Evolutionary conservation across 106 monocot genomes (phyloP).

Genomic region (Chionographis japonica): DNA sequence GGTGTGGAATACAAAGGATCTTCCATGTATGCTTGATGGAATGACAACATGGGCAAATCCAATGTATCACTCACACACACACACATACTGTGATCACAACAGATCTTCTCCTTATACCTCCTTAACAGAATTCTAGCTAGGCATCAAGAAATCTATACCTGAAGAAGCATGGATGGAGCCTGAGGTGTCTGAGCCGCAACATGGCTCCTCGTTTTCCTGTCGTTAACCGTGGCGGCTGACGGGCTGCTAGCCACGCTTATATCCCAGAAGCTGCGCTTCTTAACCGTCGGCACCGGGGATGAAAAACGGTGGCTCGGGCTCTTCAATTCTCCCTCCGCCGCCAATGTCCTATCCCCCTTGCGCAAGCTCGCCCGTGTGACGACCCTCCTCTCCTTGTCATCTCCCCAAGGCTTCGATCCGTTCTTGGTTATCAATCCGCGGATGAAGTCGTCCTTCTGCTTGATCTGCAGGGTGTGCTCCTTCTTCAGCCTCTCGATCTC

Average conservation of each 20-base stretch:
- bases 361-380: constrained; percentile 34
- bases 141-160: constrained; percentile 37
- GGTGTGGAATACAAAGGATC: background rate
- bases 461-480: constrained; percentile 47
- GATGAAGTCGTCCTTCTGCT: constrained; percentile 68
- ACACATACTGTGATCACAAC: no score
- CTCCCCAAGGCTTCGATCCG: constrained; percentile 1
- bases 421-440: constrained; percentile 39
- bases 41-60: no score
- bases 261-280: constrained; percentile 96
- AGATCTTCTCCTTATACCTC: background rate
- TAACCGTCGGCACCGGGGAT: constrained; percentile 52
- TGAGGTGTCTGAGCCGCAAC: constrained; percentile 33
- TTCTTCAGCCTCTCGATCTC: constrained; percentile 68
- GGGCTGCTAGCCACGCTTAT: constrained; percentile 69
- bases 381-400: constrained; percentile 12
- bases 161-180: constrained; percentile 79
- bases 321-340: constrained; percentile 38
- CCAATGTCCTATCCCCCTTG: constrained; percentile 13
- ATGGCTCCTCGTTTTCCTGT: constrained; percentile 79
- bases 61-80: no score
- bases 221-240: constrained; percentile 39
- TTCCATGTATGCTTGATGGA: background rate
- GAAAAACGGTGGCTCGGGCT: constrained; percentile 52
- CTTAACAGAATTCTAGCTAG: background rate